These are phyloP conservation scores for Suillus subluteus DNA, from an alignment of 768 basidiomycete genomes.

Conservation along the genomic window DNA sequence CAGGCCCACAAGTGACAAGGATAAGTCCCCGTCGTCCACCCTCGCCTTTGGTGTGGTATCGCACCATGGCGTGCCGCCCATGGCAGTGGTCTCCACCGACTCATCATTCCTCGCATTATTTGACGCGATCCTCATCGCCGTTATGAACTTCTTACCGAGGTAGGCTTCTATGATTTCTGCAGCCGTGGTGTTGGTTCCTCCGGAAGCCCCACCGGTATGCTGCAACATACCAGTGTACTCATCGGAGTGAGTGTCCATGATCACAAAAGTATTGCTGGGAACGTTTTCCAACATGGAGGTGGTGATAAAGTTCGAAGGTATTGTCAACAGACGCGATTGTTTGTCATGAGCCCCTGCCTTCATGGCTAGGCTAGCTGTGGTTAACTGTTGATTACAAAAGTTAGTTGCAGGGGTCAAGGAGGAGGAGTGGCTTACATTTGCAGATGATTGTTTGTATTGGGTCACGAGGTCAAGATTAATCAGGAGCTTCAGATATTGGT, in stretches of 20 bases:
- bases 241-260: not conserved
- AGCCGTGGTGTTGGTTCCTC: not conserved
- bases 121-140: not conserved
- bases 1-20: not conserved
- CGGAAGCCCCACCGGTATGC: not conserved
- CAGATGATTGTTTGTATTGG: not conserved
- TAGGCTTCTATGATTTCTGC: not conserved
- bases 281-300: not conserved
- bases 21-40: not conserved
- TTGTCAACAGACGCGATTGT: not conserved
- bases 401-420: too few species aligned
- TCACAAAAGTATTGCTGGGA: not conserved
- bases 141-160: not conserved
- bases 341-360: too few species aligned
- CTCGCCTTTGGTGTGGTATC: not conserved
- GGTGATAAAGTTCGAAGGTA: too few species aligned
- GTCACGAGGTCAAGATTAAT: not conserved
- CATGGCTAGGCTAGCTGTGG: too few species aligned
- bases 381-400: not conserved
- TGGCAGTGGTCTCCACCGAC: not conserved
- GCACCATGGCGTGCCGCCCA: not conserved
- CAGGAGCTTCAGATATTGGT: not conserved
- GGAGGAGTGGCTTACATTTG: not conserved
- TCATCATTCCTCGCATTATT: not conserved
- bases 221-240: not conserved